Conservation (phyloP, 768 basidiomycete species). For the Auriscalpium microsporum region DNA sequence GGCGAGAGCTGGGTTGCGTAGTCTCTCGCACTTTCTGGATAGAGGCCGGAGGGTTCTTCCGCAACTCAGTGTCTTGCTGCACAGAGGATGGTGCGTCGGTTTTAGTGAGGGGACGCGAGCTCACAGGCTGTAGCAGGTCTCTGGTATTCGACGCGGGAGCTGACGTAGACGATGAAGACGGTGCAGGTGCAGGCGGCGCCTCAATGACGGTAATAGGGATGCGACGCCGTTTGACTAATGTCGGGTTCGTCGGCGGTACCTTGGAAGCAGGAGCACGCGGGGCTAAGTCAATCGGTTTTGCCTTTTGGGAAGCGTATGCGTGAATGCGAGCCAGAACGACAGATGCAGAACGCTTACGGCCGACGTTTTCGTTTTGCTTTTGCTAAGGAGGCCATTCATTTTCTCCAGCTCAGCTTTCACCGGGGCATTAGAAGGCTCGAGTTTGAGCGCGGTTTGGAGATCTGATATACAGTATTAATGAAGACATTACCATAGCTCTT, state of each 20-base stretch:
- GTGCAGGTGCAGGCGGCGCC: slow-evolving; percentile 9
- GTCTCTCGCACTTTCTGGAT: slow-evolving; percentile 47
- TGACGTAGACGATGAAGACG: slow-evolving; percentile 4
- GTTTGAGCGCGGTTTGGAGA: slow-evolving; percentile 42
- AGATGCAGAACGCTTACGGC: slow-evolving; percentile 2
- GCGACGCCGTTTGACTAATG: slow-evolving; percentile 36
- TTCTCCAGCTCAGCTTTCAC: slow-evolving; percentile 56
- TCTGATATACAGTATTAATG: slow-evolving; percentile 34
- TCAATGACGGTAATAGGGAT: slow-evolving; percentile 60
- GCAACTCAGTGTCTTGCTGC: not conserved
- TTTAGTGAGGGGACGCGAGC: slow-evolving; percentile 7
- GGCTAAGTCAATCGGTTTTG: not conserved
- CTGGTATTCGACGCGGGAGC: not conserved
- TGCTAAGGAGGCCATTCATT: slow-evolving; percentile 33
- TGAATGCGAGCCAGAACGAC: slow-evolving; percentile 9
- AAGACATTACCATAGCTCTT: not conserved
- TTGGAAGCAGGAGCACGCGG: not conserved
- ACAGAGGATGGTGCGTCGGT: slow-evolving; percentile 5
- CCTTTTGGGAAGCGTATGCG: slow-evolving; percentile 11
- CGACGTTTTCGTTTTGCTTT: slow-evolving; percentile 22
- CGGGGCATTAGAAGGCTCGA: slow-evolving; percentile 59
- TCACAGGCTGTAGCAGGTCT: slow-evolving; percentile 12
- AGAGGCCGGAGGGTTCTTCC: slow-evolving; percentile 34
- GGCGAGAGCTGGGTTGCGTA: slow-evolving; percentile 29
- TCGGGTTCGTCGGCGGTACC: not conserved